Conservation (phyloP, 2,329 filamentous ascomycete genomes). For the Dothideomycetidae sp. region DNA sequence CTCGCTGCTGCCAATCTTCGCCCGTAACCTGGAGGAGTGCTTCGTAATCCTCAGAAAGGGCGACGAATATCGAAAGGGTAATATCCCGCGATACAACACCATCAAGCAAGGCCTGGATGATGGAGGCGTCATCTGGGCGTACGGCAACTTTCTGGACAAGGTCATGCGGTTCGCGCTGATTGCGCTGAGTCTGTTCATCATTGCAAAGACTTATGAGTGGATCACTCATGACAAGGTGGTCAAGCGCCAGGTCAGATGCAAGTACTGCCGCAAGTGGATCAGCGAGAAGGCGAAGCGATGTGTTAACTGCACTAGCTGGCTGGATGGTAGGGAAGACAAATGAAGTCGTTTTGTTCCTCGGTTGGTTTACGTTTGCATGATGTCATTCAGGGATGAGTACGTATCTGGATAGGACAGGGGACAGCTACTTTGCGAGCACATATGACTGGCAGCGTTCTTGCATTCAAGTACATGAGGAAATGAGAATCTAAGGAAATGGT, state of each 20-base stretch:
- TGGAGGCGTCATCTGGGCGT: conserved; percentile 58
- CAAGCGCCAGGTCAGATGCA: conserved; percentile 55
- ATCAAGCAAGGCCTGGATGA: conserved; percentile 53
- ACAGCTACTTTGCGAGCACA: too few relatives aligned
- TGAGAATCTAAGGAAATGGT: too few relatives aligned
- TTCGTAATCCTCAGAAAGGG: conserved; percentile 52
- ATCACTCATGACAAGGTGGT: conserved; percentile 53
- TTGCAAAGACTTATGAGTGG: conserved; percentile 49
- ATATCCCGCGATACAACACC: conserved; percentile 47
- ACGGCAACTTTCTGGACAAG: conserved; percentile 54
- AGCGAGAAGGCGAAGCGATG: conserved; percentile 46
- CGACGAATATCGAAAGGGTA: conserved; percentile 35
- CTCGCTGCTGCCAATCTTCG: conserved; percentile 53
- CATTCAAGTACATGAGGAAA: too few relatives aligned
- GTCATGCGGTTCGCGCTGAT: conserved; percentile 52
- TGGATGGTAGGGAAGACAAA: conserved; percentile 39
- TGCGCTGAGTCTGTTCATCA: conserved; percentile 48
- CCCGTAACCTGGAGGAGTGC: conserved; percentile 59
- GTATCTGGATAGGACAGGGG: too few relatives aligned
- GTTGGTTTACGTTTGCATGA: too few relatives aligned
- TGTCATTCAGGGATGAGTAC: too few relatives aligned
- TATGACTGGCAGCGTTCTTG: too few relatives aligned
- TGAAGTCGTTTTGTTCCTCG: too few relatives aligned
- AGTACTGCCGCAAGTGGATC: conserved; percentile 50
- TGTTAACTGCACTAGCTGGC: conserved; percentile 44